phyloP scores from a whole-genome alignment of 768 basidiomycete species.

The Pleurotus djamor region DNA sequence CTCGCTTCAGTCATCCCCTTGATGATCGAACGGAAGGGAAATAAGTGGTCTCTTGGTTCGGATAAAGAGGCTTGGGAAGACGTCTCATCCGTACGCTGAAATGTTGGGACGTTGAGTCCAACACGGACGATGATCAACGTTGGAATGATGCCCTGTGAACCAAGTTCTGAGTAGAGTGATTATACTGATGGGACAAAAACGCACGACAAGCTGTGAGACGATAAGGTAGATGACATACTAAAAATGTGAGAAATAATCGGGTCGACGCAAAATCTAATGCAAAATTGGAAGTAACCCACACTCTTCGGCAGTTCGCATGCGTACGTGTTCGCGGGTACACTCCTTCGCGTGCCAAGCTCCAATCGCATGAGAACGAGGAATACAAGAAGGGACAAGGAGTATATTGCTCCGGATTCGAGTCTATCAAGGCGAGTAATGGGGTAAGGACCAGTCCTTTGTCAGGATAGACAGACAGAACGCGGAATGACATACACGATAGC shows the following conservation, averaged over 20 bases:
- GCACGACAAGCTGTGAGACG: constrained; percentile 3
- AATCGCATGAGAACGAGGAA: neutral
- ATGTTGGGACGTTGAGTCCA: neutral
- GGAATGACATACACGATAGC: neutral
- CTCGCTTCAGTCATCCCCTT: no score
- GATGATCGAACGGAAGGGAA: neutral
- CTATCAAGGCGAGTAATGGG: neutral
- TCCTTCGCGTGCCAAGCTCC: neutral
- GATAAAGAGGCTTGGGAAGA: neutral
- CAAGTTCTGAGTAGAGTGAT: neutral
- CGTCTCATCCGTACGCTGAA: neutral
- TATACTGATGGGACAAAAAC: neutral
- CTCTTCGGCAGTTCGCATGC: neutral
- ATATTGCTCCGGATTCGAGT: constrained; percentile 1
- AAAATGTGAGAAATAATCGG: neutral
- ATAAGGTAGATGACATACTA: constrained; percentile 1
- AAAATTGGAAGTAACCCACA: neutral
- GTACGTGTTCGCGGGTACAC: neutral
- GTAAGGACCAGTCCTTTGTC: neutral
- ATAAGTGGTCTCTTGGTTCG: no score
- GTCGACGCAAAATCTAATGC: neutral
- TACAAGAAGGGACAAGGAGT: neutral
- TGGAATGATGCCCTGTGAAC: neutral
- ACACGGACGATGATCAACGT: constrained; percentile 4
- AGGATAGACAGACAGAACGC: neutral